Evolutionary conservation across 1,139 yeast genomes (phyloP).

Genomic region (Sugiyamaella grinbergsii): DNA sequence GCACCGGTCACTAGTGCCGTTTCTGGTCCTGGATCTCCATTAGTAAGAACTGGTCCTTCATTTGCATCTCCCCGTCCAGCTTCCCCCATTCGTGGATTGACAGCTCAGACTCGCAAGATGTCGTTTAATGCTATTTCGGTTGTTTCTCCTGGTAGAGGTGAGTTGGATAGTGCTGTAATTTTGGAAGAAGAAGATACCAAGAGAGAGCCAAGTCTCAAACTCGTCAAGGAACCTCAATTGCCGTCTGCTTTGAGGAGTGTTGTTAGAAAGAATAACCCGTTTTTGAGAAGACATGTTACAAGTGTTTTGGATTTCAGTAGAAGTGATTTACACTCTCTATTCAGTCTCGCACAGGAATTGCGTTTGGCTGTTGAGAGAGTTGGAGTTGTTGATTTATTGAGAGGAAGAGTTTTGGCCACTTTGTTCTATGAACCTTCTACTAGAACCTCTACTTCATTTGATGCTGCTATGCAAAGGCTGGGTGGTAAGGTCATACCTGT

Average conservation of each 20-base stretch:
- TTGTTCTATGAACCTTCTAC: constrained; percentile 99
- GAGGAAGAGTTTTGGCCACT: constrained; percentile 89
- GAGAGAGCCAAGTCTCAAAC: constrained; percentile 63
- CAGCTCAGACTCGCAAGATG: constrained; percentile 24
- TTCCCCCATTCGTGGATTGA: constrained; percentile 9
- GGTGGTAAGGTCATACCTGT: constrained; percentile 97
- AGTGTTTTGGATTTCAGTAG: constrained; percentile 87
- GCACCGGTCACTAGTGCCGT: constrained; percentile 48
- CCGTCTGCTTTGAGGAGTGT: constrained; percentile 63
- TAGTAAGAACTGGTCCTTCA: constrained; percentile 17
- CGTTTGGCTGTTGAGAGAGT: constrained; percentile 95
- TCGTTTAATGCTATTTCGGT: constrained; percentile 28
- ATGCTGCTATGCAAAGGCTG: constrained; percentile 99
- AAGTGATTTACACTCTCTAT: constrained; percentile 85
- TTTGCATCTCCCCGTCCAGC: constrained; percentile 22
- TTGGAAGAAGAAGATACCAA: constrained; percentile 46
- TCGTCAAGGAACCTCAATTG: constrained; percentile 52
- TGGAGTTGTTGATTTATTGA: constrained; percentile 87
- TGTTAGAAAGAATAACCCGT: constrained; percentile 78
- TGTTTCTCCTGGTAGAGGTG: constrained; percentile 22
- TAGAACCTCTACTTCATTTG: constrained; percentile 93
- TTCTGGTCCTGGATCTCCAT: constrained; percentile 35
- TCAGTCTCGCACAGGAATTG: constrained; percentile 98
- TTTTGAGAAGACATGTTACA: constrained; percentile 81
- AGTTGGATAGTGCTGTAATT: constrained; percentile 43